Conservation (phyloP, 176 grass and related monocot species). For the Stipa capillata region DNA sequence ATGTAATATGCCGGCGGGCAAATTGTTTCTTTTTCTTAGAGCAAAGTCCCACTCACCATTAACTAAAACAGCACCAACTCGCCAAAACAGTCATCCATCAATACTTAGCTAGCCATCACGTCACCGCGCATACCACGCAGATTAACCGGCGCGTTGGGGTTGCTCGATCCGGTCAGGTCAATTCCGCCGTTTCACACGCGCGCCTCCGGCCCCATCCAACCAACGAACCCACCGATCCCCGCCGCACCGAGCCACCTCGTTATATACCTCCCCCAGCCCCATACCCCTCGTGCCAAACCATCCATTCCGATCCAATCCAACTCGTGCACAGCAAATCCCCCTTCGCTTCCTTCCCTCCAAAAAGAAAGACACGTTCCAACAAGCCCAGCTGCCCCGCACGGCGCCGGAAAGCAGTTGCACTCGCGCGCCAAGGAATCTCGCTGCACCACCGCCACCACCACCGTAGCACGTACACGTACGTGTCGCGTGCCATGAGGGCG, state of each 20-base stretch:
- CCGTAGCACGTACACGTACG: too few relatives aligned
- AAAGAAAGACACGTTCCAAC: background rate
- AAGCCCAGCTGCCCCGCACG: too few relatives aligned
- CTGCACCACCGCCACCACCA: background rate
- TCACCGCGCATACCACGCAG: background rate
- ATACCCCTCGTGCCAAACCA: constrained; percentile 7
- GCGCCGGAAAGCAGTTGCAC: background rate
- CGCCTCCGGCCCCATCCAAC: background rate
- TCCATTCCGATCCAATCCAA: background rate
- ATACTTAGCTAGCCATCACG: background rate
- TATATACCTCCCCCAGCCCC: background rate
- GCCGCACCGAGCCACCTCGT: background rate
- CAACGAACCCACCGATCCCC: background rate
- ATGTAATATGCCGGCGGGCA: too few relatives aligned
- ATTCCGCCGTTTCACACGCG: constrained; percentile 13
- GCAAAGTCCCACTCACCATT: background rate
- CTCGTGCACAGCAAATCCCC: background rate
- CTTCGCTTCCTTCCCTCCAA: background rate
- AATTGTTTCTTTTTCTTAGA: background rate
- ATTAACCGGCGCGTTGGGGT: background rate
- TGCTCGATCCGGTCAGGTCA: background rate
- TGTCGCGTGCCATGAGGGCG: background rate
- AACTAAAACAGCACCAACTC: background rate
- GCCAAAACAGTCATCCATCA: background rate
- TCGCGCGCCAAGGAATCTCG: background rate